phyloP scores from a whole-genome alignment of 202 grass and related monocot genomes.

The Elaeis oleifera region DNA sequence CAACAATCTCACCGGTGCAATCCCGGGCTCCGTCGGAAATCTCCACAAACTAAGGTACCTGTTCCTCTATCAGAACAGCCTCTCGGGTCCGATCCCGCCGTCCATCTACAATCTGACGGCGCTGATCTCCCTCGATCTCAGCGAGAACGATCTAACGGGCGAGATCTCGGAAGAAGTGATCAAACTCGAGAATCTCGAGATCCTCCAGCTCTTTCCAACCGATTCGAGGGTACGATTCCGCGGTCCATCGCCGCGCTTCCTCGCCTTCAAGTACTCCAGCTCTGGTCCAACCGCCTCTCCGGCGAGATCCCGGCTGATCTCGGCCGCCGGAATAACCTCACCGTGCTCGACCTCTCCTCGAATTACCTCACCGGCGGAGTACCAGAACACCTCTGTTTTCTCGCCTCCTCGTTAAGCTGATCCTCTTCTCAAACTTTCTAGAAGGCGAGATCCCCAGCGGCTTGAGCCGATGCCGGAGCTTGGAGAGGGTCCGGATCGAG shows the following conservation, averaged over 20 bases:
- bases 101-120: slow-evolving; percentile 20
- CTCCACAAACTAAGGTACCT: background rate
- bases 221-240: background rate
- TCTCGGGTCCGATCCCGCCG: slow-evolving; percentile 4
- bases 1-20: slow-evolving; percentile 6
- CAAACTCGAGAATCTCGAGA: slow-evolving; percentile 7
- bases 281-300: slow-evolving; percentile 5
- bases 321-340: slow-evolving; percentile 5
- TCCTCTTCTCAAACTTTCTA: slow-evolving; percentile 5
- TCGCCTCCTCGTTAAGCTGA: background rate
- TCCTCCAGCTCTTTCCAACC: slow-evolving; percentile 9
- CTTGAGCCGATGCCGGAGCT: slow-evolving; percentile 1
- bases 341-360: slow-evolving; percentile 10
- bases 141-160: background rate
- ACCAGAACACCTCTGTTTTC: slow-evolving; percentile 10
- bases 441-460: background rate
- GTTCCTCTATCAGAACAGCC: background rate
- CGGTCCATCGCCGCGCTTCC: slow-evolving; percentile 2
- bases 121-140: slow-evolving; percentile 1
- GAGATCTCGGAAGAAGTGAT: slow-evolving; percentile 4
- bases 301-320: slow-evolving; percentile 1
- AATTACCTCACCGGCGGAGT: slow-evolving; percentile 2
- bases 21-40: slow-evolving; percentile 4
- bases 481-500: slow-evolving; percentile 12
- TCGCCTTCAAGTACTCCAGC: slow-evolving; percentile 9